Evolutionary conservation across 768 basidiomycete genomes (phyloP).

Genomic region (Tricholomella constricta): DNA sequence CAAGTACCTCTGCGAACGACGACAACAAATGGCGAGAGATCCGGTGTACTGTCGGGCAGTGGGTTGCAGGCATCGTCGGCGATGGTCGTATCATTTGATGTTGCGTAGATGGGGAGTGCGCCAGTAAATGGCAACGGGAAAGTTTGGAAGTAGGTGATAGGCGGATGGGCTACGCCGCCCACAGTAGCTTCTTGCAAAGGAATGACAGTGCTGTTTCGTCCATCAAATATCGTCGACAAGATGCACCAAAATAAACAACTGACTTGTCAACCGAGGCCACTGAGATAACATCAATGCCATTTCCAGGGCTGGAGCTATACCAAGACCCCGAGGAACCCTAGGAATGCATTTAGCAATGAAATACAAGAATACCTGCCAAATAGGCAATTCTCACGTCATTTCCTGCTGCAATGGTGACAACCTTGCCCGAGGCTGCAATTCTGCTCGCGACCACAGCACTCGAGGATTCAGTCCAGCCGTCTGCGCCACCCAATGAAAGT

Average conservation of each 20-base stretch:
- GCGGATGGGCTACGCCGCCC: constrained; percentile 45
- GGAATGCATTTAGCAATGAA: neutral
- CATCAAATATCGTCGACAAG: neutral
- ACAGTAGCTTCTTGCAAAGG: constrained; percentile 59
- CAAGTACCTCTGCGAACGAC: constrained; percentile 64
- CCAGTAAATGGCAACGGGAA: constrained; percentile 48
- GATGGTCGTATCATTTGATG: constrained; percentile 54
- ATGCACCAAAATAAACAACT: constrained; percentile 5
- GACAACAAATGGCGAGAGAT: constrained; percentile 54
- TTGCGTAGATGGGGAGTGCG: constrained; percentile 57
- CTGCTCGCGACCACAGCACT: constrained; percentile 58
- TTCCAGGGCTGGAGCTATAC: constrained; percentile 56
- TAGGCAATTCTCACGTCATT: constrained; percentile 36
- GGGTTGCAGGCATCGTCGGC: constrained; percentile 61
- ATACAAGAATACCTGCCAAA: neutral
- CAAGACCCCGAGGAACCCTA: constrained; percentile 61
- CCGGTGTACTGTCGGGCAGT: constrained; percentile 52
- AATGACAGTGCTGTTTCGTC: constrained; percentile 44
- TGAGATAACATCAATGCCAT: constrained; percentile 58
- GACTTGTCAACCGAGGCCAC: constrained; percentile 58
- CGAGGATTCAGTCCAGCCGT: constrained; percentile 65
- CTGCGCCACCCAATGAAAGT: constrained; percentile 61
- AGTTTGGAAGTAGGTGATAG: constrained; percentile 56
- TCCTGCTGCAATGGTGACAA: constrained; percentile 67
- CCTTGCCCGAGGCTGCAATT: constrained; percentile 55